Evolutionary conservation across 2,329 filamentous ascomycete genomes (phyloP), one percentile per base, ranked within the genome.

Genomic region (Ophiosphaerella herpotricha): DNA sequence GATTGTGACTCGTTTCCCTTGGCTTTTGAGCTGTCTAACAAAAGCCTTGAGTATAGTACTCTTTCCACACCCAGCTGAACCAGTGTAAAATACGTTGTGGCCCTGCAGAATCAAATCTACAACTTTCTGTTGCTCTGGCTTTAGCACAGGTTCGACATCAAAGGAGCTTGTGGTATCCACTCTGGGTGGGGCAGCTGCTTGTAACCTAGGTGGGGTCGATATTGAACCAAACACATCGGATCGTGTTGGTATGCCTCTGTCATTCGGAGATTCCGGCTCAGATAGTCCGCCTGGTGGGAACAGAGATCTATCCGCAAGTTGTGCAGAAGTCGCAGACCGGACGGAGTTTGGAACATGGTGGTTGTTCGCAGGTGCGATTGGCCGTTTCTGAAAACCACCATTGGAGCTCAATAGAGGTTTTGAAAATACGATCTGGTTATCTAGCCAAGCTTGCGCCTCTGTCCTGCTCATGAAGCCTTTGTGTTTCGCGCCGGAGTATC

Each of bases 361-460:
- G 11, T 7, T 29, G 7, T 29, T 3, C 9, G 11, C 6, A 29
- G 26, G 26, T 29, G 11, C 26, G 7, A 11, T 11, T 29, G 26
- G 6, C 6, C 11, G 7, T 29, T 29, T 29, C 26, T 29, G 26
- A 16, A 26, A 39, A 12, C 16, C 36, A 39, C 36, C 36, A 21
- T 7, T 26, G 14, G 21, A 46, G 23, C 43, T 46, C 8, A 23
- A 11, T 31, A 23, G 34, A 23, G 46, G 24, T n/a, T 29, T 33
- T 3, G 16, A 12, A 16, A 12, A 16, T 26, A 9, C 5, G 4
- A 11, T 6, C 23, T 59, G 48, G n/a, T 57, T 53, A 18, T 59
- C 43, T 8, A 96, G 87, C 68, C 89, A 97, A n/a, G 83, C 83
- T 65, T 92, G 84, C 0, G 93, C 93, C 71, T 94, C 90, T 44